phyloP scores from a whole-genome alignment of 257 asterid species.

The Solanum medicagineum region DNA sequence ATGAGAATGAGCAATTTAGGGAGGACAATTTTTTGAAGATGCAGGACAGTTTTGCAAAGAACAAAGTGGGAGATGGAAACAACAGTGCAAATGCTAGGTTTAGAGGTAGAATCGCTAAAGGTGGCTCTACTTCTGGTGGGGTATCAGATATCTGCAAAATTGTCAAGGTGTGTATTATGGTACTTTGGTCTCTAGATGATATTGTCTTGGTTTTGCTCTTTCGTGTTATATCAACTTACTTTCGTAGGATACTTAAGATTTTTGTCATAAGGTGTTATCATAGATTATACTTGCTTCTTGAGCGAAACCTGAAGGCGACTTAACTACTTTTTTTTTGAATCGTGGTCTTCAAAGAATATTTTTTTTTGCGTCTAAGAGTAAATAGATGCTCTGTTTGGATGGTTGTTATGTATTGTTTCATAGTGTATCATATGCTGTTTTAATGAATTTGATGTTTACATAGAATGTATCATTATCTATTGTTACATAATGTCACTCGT shows the following conservation, averaged over 20 bases:
- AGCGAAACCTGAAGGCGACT: not conserved
- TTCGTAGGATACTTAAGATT: not conserved
- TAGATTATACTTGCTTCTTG: not conserved
- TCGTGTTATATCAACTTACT: not conserved
- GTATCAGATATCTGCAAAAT: conserved; percentile 88
- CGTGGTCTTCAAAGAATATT: not conserved
- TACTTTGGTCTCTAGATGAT: not conserved
- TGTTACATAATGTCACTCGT: not conserved
- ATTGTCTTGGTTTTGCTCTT: not conserved
- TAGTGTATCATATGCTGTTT: too few species aligned
- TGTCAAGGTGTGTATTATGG: conserved; percentile 52
- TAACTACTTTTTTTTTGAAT: too few species aligned
- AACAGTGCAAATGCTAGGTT: conserved; percentile 40
- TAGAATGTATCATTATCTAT: too few species aligned
- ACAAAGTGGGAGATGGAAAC: conserved; percentile 38
- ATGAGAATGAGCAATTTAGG: conserved; percentile 88
- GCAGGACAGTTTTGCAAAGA: conserved; percentile 67
- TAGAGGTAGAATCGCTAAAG: conserved; percentile 62
- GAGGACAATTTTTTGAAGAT: conserved; percentile 76
- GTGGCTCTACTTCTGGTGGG: conserved; percentile 65
- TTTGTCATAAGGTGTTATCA: not conserved
- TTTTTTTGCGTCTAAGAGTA: not conserved
- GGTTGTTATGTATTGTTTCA: too few species aligned
- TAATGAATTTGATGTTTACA: too few species aligned
- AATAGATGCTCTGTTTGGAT: too few species aligned